Conservation (phyloP, 805 yeast species). For the Ogataea naganishii region DNA sequence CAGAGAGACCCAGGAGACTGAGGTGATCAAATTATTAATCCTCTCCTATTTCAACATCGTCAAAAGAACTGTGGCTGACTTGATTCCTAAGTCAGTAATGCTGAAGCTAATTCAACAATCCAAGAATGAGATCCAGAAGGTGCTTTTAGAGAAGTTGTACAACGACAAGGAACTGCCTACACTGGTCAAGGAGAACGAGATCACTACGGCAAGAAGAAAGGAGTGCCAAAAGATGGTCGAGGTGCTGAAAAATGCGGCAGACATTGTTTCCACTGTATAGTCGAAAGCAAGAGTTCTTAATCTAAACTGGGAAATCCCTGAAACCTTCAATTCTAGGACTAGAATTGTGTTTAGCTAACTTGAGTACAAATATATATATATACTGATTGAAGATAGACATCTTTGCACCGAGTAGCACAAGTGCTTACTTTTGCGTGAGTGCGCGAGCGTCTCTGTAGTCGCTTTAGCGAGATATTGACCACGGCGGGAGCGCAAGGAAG, state of each 20-base stretch:
- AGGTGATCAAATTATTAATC: conserved; percentile 87
- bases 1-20: conserved; percentile 94
- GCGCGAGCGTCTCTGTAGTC: no score
- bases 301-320: no score
- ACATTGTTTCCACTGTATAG: conserved; percentile 74
- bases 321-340: no score
- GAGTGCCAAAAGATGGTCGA: conserved; percentile 95
- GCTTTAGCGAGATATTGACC: no score
- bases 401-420: no score
- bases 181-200: conserved; percentile 85
- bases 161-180: conserved; percentile 64
- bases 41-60: conserved; percentile 88
- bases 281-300: no score
- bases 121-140: conserved; percentile 84
- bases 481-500: no score
- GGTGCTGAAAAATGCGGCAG: conserved; percentile 81
- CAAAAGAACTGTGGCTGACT: conserved; percentile 85
- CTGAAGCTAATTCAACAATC: conserved; percentile 79
- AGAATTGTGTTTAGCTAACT: no score
- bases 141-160: conserved; percentile 79
- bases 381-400: no score
- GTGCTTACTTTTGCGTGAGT: no score
- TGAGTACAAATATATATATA: no score
- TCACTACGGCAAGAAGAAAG: conserved; percentile 87
- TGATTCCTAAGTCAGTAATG: conserved; percentile 94